Base-by-base conservation (phyloP, 2,329 filamentous ascomycete genomes). In the Microdochium bolleyi region DNA sequence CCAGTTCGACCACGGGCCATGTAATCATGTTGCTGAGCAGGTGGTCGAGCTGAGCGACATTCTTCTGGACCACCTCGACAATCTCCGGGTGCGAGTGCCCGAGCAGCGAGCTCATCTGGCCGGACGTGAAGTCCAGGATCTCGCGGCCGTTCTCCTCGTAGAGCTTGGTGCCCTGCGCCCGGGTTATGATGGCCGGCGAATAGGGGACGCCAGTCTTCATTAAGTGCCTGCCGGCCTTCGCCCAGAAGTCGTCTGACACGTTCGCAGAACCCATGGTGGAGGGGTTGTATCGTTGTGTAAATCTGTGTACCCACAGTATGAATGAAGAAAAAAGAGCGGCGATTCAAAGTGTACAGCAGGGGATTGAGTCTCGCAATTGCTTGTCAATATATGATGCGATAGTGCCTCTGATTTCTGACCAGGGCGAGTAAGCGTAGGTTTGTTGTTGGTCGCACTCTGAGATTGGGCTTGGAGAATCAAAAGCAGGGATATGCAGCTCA, bases 71-170 rank as follows among this genome's bases (percentile, higher is more conserved):
- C 0, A 76, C 73, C 24, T 74, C 61, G 8, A 82, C 78, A 49
- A 83, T 78, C 55, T 84, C 79, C 0, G 78, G 76, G 55, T 83
- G 75, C 0, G 71, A 74, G 59, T 84, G 80, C 2, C 80, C 80
- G 0, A 84, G 67, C 0, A 83, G 69, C 5, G 73, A 80, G 52
- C 70, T 75, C 79, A 83, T 83, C 57, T 84, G 79, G 21, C 79
- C 79, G 0, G 79, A 82, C 1, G 79, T 83, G 58, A 76, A 83
- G 63, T 83, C 79, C 2, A 83, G 70, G 53, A 82, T 77, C 48
- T 68, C 63, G 14, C 71, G 69, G 19, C 70, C 70, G 2, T 62
- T 56, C 0, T 66, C 62, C 44, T 73, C 73, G 59, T 75, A 79
- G 21, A 82, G 67, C 10, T 66, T 62, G 0, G 71, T 72, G 9